Evolutionary conservation across 352 stramenopile genomes (phyloP), one percentile per base, ranked within the genome.

Genomic region (Aphanomyces euteiches): DNA sequence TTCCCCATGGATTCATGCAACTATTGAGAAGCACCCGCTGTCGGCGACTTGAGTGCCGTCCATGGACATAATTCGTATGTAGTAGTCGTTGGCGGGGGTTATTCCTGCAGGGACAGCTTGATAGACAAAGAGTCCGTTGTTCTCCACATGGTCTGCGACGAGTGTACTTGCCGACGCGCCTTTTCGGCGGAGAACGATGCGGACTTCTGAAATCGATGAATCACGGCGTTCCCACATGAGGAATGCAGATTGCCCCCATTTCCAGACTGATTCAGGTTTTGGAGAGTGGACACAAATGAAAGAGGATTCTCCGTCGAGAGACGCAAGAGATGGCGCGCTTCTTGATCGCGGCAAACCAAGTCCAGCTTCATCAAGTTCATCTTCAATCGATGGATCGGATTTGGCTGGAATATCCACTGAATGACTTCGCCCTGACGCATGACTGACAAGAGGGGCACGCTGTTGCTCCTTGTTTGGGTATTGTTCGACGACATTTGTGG

Each of bases 21-120:
- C 21, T 39, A 70, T 61, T 21, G 64, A 48, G 40, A 70, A 70
- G n/a, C 12, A 47, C 13, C 61, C 64, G 64, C 64, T 41, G 64
- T 61, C 47, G 10, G 61, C 64, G 39, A 61, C 39, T n/a, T 61
- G 43, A 13, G 53, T 61, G 17, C 64, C 47, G 21, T 70, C 64
- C 64, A 70, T 70, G 37, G 64, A 70, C 64, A 70, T 70, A 34
- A 70, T 61, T n/a, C 43, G 39, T 6, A 70, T 39, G 39, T 59
- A 70, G 47, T 70, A 70, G 40, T 70, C 64, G 2, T 47, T 61
- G 15, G 53, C 43, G 19, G 53, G 53, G 10, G n/a, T 60, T 5
- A 58, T 45, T 2, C 43, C 34, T 40, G 54, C 17, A 39, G 64
- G 64, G 7, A 70, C 64, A 7, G n/a, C 17, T 41, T 61, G 59